A percentile compares a stretch with the other conserved stretches of the same genome.
Evolutionary conservation across 179 eudicot species (phyloP).

Genomic region (Heliamphora pulchella): DNA sequence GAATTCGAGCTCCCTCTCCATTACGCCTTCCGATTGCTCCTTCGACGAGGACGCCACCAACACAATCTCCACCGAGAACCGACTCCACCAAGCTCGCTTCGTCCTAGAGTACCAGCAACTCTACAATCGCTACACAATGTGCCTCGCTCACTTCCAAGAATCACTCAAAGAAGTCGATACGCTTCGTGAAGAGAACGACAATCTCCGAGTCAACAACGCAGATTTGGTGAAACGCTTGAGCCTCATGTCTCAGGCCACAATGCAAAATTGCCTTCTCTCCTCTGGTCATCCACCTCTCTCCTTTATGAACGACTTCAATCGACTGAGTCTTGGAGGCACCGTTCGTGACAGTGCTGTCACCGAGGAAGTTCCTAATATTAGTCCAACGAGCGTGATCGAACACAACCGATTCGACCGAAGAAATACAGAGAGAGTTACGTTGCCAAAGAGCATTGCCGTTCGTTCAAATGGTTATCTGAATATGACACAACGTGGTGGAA

Average conservation of each 20-base stretch:
- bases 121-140: conserved; percentile 43
- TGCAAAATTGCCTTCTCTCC: conserved; percentile 30
- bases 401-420: conserved; percentile 22
- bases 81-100: conserved; percentile 42
- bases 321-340: conserved; percentile 23
- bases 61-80: conserved; percentile 21
- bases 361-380: conserved; percentile 17
- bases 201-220: conserved; percentile 44
- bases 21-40: conserved; percentile 30
- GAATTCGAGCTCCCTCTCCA: conserved; percentile 15
- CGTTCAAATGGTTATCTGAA: conserved; percentile 59
- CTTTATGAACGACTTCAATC: conserved; percentile 27
- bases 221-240: conserved; percentile 43
- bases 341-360: conserved; percentile 5
- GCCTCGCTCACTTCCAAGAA: conserved; percentile 48
- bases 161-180: conserved; percentile 40
- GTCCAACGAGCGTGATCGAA: conserved; percentile 42
- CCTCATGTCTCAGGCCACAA: conserved; percentile 33
- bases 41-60: conserved; percentile 18
- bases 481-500: conserved; percentile 26
- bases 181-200: conserved; percentile 58
- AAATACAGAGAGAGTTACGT: conserved; percentile 28
- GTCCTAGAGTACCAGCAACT: conserved; percentile 62
- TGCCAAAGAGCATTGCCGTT: conserved; percentile 75
- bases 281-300: conserved; percentile 15